Evolutionary conservation across 164 flowering plant genomes (phyloP).

Genomic region (Pachysandra terminalis): DNA sequence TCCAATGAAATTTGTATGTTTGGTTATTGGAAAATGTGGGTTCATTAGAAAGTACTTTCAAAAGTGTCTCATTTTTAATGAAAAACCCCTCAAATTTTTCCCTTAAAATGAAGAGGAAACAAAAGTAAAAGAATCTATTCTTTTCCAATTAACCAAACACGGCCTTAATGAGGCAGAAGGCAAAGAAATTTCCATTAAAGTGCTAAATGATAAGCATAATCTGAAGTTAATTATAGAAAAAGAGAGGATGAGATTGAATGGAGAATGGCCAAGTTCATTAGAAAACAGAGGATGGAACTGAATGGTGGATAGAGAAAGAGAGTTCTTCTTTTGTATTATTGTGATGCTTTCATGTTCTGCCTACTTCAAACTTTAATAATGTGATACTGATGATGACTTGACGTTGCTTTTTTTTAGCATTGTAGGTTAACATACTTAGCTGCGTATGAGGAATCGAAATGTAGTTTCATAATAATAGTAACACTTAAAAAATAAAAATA

Average conservation of each 20-base stretch:
- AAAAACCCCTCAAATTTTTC: too few relatives aligned
- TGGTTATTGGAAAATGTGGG: too few relatives aligned
- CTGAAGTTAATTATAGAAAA: too few relatives aligned
- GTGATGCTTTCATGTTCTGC: not conserved
- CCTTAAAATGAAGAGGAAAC: too few relatives aligned
- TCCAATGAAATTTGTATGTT: too few relatives aligned
- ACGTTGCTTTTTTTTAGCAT: not conserved
- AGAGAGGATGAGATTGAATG: too few relatives aligned
- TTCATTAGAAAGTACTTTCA: too few relatives aligned
- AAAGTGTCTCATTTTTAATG: too few relatives aligned
- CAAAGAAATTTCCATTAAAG: not conserved
- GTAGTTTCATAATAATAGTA: not conserved
- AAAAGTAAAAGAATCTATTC: too few relatives aligned
- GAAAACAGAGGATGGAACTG: too few relatives aligned
- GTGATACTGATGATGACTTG: conserved; percentile 9
- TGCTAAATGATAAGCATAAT: not conserved
- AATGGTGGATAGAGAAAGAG: not conserved
- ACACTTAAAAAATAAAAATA: not conserved
- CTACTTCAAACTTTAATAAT: conserved; percentile 1
- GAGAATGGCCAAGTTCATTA: too few relatives aligned
- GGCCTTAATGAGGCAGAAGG: not conserved
- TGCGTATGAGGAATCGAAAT: not conserved
- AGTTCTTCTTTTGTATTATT: conserved; percentile 7
- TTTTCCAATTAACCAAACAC: too few relatives aligned
- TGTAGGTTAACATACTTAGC: conserved; percentile 6